These are phyloP conservation scores for Trichocomaceae sp. DNA, from an alignment of 2,329 filamentous ascomycete species.

Conservation along the genomic window DNA sequence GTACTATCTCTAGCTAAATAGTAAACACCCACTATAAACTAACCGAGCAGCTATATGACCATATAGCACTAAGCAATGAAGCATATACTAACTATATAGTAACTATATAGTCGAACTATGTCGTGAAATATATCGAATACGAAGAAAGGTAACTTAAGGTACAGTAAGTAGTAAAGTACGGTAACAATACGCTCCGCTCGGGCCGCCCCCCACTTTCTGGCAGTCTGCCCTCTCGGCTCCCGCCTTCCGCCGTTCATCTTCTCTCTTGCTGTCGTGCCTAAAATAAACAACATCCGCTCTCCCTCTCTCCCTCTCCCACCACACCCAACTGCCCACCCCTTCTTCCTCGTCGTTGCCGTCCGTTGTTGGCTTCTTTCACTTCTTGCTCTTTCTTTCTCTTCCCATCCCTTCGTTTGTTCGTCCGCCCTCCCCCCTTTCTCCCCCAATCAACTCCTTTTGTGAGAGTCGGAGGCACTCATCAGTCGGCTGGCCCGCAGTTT, in stretches of 20 bases:
- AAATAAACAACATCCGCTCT: slow-evolving; percentile 7
- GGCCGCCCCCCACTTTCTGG: neutral
- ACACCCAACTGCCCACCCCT: neutral
- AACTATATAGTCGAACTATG: too few relatives aligned
- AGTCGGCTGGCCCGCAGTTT: slow-evolving; percentile 31
- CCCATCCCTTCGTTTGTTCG: slow-evolving; percentile 19
- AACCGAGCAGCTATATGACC: too few relatives aligned
- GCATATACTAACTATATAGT: too few relatives aligned
- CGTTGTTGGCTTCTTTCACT: slow-evolving; percentile 13
- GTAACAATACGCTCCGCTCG: neutral
- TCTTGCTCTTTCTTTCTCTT: slow-evolving; percentile 17
- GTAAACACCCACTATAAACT: too few relatives aligned
- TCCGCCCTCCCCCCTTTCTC: slow-evolving; percentile 12
- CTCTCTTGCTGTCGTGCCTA: neutral
- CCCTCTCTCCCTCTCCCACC: neutral
- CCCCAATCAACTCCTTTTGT: slow-evolving; percentile 18
- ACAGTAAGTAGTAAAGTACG: too few relatives aligned
- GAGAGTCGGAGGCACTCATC: slow-evolving; percentile 9
- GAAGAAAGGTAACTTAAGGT: too few relatives aligned
- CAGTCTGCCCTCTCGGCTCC: slow-evolving; percentile 3
- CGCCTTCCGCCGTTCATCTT: slow-evolving; percentile 7
- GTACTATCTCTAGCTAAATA: too few relatives aligned
- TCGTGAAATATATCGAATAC: too few relatives aligned
- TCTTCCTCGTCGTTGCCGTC: slow-evolving; percentile 6
- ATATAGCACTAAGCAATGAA: too few relatives aligned